Base-by-base conservation (phyloP, 2,329 filamentous ascomycete genomes). In the Bipolaris victoriae region DNA sequence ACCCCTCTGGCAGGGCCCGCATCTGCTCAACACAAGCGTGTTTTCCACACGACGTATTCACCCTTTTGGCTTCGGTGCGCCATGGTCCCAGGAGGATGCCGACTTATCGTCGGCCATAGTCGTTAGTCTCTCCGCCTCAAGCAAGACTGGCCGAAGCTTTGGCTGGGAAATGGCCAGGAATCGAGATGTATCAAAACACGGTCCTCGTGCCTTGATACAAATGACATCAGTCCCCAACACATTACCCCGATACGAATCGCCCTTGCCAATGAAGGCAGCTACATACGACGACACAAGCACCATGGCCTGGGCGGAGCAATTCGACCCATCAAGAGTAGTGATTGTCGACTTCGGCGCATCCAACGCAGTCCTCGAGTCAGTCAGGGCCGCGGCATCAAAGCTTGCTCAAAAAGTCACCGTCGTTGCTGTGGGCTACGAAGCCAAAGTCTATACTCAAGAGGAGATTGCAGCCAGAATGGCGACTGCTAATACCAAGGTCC, bases 371-470 rank as follows among this genome's bases (percentile, higher is more conserved):
- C 20, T 37, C 20, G n/a, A 49, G 18, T 43, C 40, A 9, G 40
- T 43, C 20, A 43, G 40, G 18, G 40, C 40, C 7, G 18, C 15
- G 16, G 31, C 35, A 37, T 37, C 46, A 37, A 35, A 37, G 15
- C 31, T 35, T 20, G 26, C 26, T 43, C n/a, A 26, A 35, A 35
- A 35, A 5, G 10, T 36, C 3, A 26, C 46, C n/a, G n/a, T 49
- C 16, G 20, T 49, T n/a, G 46, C 46, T n/a, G 31, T 49, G 24
- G 46, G 33, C 26, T 49, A 49, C 31, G 46, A 49, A 36, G 46
- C 46, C 18, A 49, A 49, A 49, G 20, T 36, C 13, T 35, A 49
- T 10, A 49, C 46, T 5, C 1, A 35, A 29, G 33, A 39, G n/a
- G 35, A 39, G 13, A 37, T 31, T 15, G 7, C 26, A 39, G 33